Percentiles rank a stretch among this genome's conserved stretches.
phyloP scores from a whole-genome alignment of 768 basidiomycete genomes.

The Xerocomellus chrysenteron region DNA sequence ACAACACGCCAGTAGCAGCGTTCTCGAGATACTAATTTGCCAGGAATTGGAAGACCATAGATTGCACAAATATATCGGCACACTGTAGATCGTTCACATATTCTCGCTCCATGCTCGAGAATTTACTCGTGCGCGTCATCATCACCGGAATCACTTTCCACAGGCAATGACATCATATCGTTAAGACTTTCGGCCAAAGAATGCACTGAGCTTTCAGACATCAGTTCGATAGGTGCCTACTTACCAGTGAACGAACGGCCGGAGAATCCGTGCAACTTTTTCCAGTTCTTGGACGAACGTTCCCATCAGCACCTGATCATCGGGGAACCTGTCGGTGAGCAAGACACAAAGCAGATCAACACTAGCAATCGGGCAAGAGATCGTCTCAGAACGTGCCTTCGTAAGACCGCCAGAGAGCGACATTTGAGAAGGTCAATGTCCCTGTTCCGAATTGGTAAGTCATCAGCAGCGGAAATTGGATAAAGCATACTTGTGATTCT shows the following conservation, averaged over 20 bases:
- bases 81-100: conserved; percentile 2
- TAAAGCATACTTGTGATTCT: conserved; percentile 64
- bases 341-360: conserved; percentile 15
- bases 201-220: background rate
- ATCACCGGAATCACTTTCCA: conserved; percentile 20
- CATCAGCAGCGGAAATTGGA: background rate
- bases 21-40: background rate
- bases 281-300: conserved; percentile 65
- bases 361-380: background rate
- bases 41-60: background rate
- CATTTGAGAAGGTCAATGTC: conserved; percentile 93
- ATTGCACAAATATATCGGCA: background rate
- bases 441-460: conserved; percentile 34
- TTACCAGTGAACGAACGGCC: conserved; percentile 81
- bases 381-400: conserved; percentile 43
- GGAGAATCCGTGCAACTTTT: conserved; percentile 51
- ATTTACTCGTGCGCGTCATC: conserved; percentile 9
- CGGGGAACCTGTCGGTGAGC: conserved; percentile 55
- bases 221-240: conserved; percentile 16
- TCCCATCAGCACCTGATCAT: conserved; percentile 65
- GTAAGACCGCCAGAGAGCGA: conserved; percentile 69
- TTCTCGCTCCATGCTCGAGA: background rate
- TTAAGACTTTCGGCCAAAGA: conserved; percentile 51
- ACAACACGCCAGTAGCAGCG: background rate
- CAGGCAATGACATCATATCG: conserved; percentile 63